Evolutionary conservation across 768 basidiomycete genomes (phyloP), one percentile per base, ranked within the genome.

Genomic region (Mrakia frigida): DNA sequence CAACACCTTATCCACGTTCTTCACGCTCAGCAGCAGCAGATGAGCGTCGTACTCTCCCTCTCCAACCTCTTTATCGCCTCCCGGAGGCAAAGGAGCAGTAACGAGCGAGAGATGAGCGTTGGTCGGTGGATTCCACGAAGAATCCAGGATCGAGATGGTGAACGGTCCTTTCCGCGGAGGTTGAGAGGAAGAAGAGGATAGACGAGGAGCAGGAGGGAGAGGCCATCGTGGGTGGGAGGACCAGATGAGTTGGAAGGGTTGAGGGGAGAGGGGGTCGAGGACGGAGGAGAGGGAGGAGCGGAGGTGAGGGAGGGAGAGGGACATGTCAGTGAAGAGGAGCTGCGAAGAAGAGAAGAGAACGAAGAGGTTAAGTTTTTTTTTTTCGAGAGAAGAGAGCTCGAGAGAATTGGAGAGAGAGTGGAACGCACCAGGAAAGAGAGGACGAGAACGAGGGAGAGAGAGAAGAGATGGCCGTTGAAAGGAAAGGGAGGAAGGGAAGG

Each of bases 1-100:
- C 10, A 78, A 46, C 41, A n/a, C 31, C 73, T 78, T 78, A 35
- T 78, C 77, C 14, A 78, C 77, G 31, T 78, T 78, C 73, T 70
- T 78, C n/a, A 71, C 77, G 16, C 63, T 68, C 23, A 78, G 56
- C 33, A 78, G 41, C 37, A 78, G 37, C 23, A 78, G 39, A 41
- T 65, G 65, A 18, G 67, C 77, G 39, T 74, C 72, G 35, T 78
- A 78, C 31, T 74, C 77, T 60, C 21, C 77, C 9, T 11, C 63
- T 25, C 21, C 41, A 2, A n/a, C 70, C 28, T 31, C 56, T 33
- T 46, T n/a, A n/a, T n/a, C 46, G 1, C 37, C 69, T 56, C 41
- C 61, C n/a, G 21, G 7, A 41, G 77, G 77, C 10, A 74, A 37
- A 16, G 65, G 43, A 1, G 77, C 77, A 21, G 60, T 46, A 9